Base-by-base conservation (phyloP, 2,329 filamentous ascomycete species). In the Diaporthe ilicicola region DNA sequence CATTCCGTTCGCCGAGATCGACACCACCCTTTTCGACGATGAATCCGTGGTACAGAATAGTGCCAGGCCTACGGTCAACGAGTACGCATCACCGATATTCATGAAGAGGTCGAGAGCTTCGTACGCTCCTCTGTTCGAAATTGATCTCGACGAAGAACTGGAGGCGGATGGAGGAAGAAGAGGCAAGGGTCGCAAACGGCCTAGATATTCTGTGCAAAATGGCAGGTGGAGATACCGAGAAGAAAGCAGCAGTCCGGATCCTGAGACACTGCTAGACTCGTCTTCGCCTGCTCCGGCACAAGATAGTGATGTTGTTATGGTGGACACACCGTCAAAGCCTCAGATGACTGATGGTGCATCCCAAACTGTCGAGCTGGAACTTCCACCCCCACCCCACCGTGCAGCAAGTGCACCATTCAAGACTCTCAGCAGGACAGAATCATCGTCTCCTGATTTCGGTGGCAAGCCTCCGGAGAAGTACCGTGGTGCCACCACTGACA, bases 51-150 rank as follows among this genome's bases (percentile, higher is more conserved):
- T 37, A 4, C 37, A 59, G 22, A 42, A 56, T 3, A 32, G 50
- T 22, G 12, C 54, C 15, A 50, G 79, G 9, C 79, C 78, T 22
- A 69, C 55, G 10, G 29, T n/a, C 24, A 76, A 83, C 22, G 88
- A 92, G 74, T 96, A 90, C 82, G 85, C 88, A 5, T 97, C 94
- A 3, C 94, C 94, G 0, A 93, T 93, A 0, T 97, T 97, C 75
- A 82, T 94, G 24, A 95, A 93, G 79, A 87, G 92, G 67, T 87
- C 89, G 17, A 86, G 92, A 69, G 83, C 92, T 4, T 94, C 92
- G 0, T 92, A 92, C 69, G 91, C 91, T 1, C 89, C 90, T 0
- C 81, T 92, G 0, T 89, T 92, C 64, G 89, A 92, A 74, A 86
- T 86, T 5, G 86, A 86, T 1, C 87, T 90, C 73, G 91, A 94